A percentile compares a stretch with the other conserved stretches of the same genome.
These are phyloP conservation scores for Cairneyella variabilis DNA, from an alignment of 495 filamentous ascomycete genomes.

Conservation along the genomic window DNA sequence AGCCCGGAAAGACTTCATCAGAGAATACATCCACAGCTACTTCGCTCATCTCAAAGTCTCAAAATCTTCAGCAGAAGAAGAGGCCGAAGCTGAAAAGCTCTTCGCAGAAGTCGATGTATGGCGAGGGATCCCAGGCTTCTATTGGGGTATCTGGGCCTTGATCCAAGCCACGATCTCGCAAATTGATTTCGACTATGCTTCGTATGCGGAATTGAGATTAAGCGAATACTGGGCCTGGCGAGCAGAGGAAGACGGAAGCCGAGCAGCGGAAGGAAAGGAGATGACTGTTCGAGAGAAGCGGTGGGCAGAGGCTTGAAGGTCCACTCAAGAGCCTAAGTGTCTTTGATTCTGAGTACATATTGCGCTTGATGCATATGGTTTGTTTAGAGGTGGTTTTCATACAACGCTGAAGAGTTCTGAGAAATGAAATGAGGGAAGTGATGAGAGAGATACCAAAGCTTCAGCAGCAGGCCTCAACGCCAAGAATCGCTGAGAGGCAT, in stretches of 20 bases:
- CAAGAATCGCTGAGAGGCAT: no score
- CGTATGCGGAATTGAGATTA: slow-evolving; percentile 82
- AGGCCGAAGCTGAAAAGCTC: slow-evolving; percentile 56
- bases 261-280: slow-evolving; percentile 52
- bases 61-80: slow-evolving; percentile 42
- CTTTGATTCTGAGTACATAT: background rate
- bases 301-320: slow-evolving; percentile 62
- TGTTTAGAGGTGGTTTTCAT: no score
- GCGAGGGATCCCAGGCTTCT: slow-evolving; percentile 84
- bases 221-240: slow-evolving; percentile 98
- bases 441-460: no score
- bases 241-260: slow-evolving; percentile 59
- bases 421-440: no score
- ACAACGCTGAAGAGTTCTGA: no score
- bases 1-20: slow-evolving; percentile 76
- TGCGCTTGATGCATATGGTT: no score
- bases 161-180: slow-evolving; percentile 94
- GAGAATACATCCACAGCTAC: slow-evolving; percentile 70
- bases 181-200: slow-evolving; percentile 96
- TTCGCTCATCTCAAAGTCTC: slow-evolving; percentile 33
- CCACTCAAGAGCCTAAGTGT: background rate
- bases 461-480: no score
- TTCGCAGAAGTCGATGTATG: slow-evolving; percentile 80
- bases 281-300: slow-evolving; percentile 73
- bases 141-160: slow-evolving; percentile 91